Evolutionary conservation across 176 grass and related monocot genomes (phyloP).

Genomic region (Zoysia japonica): DNA sequence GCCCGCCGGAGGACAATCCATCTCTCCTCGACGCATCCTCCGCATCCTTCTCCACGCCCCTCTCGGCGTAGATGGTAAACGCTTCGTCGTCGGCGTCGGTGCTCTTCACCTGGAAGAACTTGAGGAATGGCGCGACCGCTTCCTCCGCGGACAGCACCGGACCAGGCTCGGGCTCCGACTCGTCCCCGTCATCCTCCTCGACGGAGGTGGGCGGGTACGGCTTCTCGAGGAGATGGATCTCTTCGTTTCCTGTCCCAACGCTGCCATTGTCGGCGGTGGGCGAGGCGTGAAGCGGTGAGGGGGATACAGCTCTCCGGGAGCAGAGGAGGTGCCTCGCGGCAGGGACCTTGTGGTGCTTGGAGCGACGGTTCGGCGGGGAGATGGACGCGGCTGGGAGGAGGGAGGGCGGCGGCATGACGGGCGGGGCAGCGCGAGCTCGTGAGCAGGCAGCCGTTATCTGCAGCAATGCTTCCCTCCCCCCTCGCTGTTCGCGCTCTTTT

Average conservation of each 20-base stretch:
- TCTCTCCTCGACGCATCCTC: slow-evolving; percentile 23
- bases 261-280: not conserved
- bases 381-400: slow-evolving; percentile 43
- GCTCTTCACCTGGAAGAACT: slow-evolving; percentile 62
- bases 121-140: slow-evolving; percentile 68
- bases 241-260: slow-evolving; percentile 12
- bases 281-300: slow-evolving; percentile 21
- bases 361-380: slow-evolving; percentile 21
- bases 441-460: no score
- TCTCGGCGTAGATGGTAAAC: not conserved
- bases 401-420: slow-evolving; percentile 37
- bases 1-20: not conserved
- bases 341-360: not conserved
- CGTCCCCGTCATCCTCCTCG: not conserved
- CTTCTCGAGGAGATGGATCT: slow-evolving; percentile 71
- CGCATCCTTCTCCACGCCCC: not conserved
- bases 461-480: no score
- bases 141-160: slow-evolving; percentile 41
- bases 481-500: not conserved
- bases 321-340: slow-evolving; percentile 20
- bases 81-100: slow-evolving; percentile 12
- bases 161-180: slow-evolving; percentile 19
- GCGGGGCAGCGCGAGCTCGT: no score
- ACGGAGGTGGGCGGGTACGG: slow-evolving; percentile 33
- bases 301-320: not conserved